These are phyloP conservation scores for Tuber brumale DNA, from an alignment of 495 filamentous ascomycete species.

Conservation along the genomic window DNA sequence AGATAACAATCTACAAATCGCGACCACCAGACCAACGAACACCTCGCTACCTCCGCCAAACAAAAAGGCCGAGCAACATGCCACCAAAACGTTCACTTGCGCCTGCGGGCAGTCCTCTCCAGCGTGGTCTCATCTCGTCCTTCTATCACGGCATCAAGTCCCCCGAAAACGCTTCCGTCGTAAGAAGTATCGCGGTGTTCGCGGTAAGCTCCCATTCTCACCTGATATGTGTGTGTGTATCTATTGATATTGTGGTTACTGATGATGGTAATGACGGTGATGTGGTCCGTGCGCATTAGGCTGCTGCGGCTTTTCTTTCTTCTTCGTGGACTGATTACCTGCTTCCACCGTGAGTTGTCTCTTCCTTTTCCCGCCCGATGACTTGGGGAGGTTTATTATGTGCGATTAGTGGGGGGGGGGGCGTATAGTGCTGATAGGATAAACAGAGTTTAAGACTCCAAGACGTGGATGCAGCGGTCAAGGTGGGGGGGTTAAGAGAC, in stretches of 20 bases:
- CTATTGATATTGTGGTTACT: not conserved
- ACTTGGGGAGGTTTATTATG: not conserved
- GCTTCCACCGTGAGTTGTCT: constrained; percentile 25
- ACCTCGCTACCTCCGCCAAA: constrained; percentile 5
- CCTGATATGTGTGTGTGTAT: not conserved
- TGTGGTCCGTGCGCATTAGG: not conserved
- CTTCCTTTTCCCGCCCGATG: not conserved
- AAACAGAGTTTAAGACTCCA: not conserved
- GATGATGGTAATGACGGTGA: not conserved
- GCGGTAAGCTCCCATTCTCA: constrained; percentile 52
- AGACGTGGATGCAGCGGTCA: not conserved
- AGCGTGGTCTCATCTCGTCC: constrained; percentile 48
- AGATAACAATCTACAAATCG: not conserved
- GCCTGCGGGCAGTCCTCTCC: constrained; percentile 42
- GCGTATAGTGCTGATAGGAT: not conserved
- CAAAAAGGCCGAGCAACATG: constrained; percentile 10
- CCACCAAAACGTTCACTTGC: constrained; percentile 18
- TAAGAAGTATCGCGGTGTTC: constrained; percentile 65
- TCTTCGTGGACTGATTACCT: constrained; percentile 32
- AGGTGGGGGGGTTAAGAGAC: not conserved
- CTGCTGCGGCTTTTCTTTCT: constrained; percentile 23
- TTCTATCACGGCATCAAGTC: constrained; percentile 60
- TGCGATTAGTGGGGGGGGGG: not conserved
- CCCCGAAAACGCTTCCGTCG: constrained; percentile 67
- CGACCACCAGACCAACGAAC: constrained; percentile 11